Evolutionary conservation across 768 basidiomycete species (phyloP).

Genomic region (Tylopilus subfusipes): DNA sequence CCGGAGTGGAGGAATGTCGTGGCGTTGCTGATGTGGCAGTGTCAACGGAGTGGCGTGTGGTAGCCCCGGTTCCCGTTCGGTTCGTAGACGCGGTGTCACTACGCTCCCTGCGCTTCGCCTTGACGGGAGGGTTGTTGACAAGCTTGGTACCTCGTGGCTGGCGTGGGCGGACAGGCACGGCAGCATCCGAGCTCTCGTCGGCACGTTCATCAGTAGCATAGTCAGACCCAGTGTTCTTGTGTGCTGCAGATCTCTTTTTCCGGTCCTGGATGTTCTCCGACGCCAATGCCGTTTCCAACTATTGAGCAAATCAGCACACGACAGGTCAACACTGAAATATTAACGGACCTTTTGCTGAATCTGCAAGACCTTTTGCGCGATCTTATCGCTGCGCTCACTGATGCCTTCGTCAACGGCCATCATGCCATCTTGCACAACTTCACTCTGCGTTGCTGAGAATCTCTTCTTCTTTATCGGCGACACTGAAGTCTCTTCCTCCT

Average conservation of each 20-base stretch:
- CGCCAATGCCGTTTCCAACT: slow-evolving; percentile 76
- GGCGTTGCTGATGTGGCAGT: slow-evolving; percentile 26
- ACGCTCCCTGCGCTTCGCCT: slow-evolving; percentile 45
- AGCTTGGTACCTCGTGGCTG: slow-evolving; percentile 36
- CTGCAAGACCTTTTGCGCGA: slow-evolving; percentile 81
- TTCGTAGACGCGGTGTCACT: slow-evolving; percentile 67
- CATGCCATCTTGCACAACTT: slow-evolving; percentile 72
- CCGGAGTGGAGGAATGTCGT: slow-evolving; percentile 25
- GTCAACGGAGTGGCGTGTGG: slow-evolving; percentile 25
- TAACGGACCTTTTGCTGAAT: slow-evolving; percentile 83
- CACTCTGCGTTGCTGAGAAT: slow-evolving; percentile 70
- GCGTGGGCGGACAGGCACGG: slow-evolving; percentile 39
- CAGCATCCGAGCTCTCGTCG: slow-evolving; percentile 51
- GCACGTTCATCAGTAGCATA: slow-evolving; percentile 49
- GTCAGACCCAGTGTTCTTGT: slow-evolving; percentile 24
- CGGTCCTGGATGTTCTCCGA: slow-evolving; percentile 45
- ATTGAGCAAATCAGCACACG: slow-evolving; percentile 9
- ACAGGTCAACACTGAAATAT: neutral
- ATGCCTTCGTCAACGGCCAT: slow-evolving; percentile 84
- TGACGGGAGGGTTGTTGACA: slow-evolving; percentile 28
- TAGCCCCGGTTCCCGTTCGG: slow-evolving; percentile 40
- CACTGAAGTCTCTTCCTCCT: slow-evolving; percentile 48
- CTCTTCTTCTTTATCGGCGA: slow-evolving; percentile 63
- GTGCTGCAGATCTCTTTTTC: slow-evolving; percentile 28
- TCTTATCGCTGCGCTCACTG: slow-evolving; percentile 79